Percentiles rank a stretch among this genome's conserved stretches.
Evolutionary conservation across 2,329 filamentous ascomycete species (phyloP).

Genomic region (Lasiodiplodia gonubiensis): DNA sequence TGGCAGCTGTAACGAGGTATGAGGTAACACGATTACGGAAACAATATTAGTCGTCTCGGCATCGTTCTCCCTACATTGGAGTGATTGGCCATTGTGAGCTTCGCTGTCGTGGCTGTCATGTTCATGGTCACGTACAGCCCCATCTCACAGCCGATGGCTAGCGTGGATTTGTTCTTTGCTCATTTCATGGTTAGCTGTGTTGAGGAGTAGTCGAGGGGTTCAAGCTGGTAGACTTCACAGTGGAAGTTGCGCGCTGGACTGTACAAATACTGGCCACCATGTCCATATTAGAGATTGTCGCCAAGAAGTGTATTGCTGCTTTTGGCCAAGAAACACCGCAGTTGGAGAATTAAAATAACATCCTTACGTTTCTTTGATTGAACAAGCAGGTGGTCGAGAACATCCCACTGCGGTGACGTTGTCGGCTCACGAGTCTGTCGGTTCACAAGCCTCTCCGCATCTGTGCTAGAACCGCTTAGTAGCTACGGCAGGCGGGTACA

Average conservation of each 20-base stretch:
- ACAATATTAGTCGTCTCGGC: background rate
- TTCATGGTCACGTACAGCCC: background rate
- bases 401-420: background rate
- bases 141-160: too few species aligned
- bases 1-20: background rate
- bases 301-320: background rate
- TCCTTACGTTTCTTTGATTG: too few species aligned
- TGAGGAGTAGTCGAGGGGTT: too few species aligned
- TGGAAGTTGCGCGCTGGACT: too few species aligned
- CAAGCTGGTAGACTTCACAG: too few species aligned
- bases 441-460: background rate
- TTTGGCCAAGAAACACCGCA: background rate
- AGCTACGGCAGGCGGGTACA: too few species aligned
- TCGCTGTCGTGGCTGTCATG: background rate
- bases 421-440: background rate
- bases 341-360: background rate
- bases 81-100: background rate
- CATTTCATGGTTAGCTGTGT: too few species aligned
- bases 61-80: background rate
- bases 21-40: background rate
- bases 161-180: too few species aligned
- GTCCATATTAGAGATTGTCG: background rate
- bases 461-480: background rate
- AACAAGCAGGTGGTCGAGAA: background rate
- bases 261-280: background rate